Conservation (phyloP, 208 protist genomes). For the Endotrypanum monterogeii region DNA sequence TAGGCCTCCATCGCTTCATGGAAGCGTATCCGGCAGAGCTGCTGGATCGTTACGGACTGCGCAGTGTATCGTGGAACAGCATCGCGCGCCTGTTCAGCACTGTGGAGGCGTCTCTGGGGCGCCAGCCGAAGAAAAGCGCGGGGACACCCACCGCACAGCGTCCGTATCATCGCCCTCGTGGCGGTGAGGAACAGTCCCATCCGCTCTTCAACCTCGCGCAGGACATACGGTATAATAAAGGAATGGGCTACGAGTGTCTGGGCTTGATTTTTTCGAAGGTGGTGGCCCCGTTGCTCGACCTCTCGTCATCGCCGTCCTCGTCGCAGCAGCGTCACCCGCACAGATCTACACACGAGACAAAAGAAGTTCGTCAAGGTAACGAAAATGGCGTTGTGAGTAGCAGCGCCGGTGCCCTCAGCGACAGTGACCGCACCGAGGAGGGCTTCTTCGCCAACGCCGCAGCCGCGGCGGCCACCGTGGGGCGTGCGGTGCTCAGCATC, state of each 20-base stretch:
- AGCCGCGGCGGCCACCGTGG: slow-evolving; percentile 13
- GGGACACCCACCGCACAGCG: neutral
- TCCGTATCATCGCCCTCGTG: slow-evolving; percentile 34
- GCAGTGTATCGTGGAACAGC: slow-evolving; percentile 59
- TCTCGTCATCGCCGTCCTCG: neutral
- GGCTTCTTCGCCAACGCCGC: slow-evolving; percentile 20
- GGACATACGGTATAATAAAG: slow-evolving; percentile 88
- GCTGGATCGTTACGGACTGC: slow-evolving; percentile 60
- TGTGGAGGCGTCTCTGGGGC: slow-evolving; percentile 47
- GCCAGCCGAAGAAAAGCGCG: neutral
- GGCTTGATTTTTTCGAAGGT: slow-evolving; percentile 86
- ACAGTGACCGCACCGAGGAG: slow-evolving; percentile 22
- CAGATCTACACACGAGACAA: neutral
- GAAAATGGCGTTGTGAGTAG: neutral
- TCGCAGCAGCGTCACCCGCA: neutral
- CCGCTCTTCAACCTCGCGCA: slow-evolving; percentile 6
- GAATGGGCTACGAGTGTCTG: slow-evolving; percentile 85
- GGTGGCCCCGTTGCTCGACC: slow-evolving; percentile 70
- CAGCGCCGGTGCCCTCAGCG: neutral
- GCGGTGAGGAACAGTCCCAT: slow-evolving; percentile 26
- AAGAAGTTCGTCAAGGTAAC: neutral
- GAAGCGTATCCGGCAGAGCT: slow-evolving; percentile 32
- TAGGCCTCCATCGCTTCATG: slow-evolving; percentile 71
- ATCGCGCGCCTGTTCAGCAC: slow-evolving; percentile 68
- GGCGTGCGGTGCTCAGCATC: slow-evolving; percentile 23